Evolutionary conservation across 805 yeast genomes (phyloP).

Genomic region (Jamesozyma rosinii): DNA sequence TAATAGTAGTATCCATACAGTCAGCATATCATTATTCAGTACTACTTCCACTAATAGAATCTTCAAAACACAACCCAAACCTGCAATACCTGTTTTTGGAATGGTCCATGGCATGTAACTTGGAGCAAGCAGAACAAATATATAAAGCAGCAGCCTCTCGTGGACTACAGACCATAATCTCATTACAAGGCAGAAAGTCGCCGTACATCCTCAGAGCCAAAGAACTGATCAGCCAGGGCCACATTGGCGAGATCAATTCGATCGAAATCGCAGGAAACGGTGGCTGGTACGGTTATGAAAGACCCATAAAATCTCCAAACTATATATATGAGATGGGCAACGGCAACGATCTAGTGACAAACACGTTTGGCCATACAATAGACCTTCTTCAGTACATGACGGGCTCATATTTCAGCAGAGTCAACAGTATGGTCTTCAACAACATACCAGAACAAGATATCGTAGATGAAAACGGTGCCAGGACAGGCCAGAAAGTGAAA

Average conservation of each 20-base stretch:
- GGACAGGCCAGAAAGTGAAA: conserved; percentile 14
- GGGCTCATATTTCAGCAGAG: conserved; percentile 22
- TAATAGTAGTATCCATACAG: conserved; percentile 22
- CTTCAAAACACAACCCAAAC: conserved; percentile 16
- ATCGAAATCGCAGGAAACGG: conserved; percentile 27
- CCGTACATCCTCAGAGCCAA: conserved; percentile 27
- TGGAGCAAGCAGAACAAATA: conserved; percentile 22
- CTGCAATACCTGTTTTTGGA: conserved; percentile 23
- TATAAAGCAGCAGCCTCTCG: conserved; percentile 19
- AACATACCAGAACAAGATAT: conserved; percentile 25
- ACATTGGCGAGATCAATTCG: conserved; percentile 26
- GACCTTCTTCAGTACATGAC: conserved; percentile 27
- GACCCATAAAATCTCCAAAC: conserved; percentile 20
- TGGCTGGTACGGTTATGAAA: conserved; percentile 28
- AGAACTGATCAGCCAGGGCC: conserved; percentile 23
- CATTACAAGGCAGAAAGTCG: conserved; percentile 27
- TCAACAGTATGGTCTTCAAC: conserved; percentile 25
- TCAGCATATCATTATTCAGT: conserved; percentile 15
- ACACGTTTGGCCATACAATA: conserved; percentile 27
- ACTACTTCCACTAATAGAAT: conserved; percentile 16
- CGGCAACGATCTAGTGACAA: conserved; percentile 24
- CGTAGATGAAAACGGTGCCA: conserved; percentile 20
- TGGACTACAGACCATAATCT: conserved; percentile 24
- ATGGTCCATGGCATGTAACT: conserved; percentile 22
- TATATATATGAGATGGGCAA: conserved; percentile 23